Base-by-base conservation (phyloP, 345 rosid genomes). In the Carallia pectinifolia region DNA sequence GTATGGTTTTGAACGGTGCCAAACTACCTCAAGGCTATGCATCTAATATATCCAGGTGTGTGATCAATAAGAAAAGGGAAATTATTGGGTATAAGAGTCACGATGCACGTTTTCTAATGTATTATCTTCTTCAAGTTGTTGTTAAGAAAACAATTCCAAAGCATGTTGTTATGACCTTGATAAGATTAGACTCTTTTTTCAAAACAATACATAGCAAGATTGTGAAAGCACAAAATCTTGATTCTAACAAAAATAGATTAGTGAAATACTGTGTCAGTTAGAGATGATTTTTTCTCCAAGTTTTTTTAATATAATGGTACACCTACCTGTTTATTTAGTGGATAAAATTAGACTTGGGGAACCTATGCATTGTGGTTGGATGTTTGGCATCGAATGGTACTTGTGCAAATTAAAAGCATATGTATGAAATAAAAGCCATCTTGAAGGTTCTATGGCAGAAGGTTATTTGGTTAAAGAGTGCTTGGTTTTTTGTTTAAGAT, bases 221-320 rank as follows among this genome's bases (percentile, higher is more conserved):
- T 4, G 17, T 68, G 10, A 19, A 34, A 0, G 1, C 19, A 0
- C 1, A 18, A 12, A n/a, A 18, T 0, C 34, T 69, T 2, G 55
- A 64, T 1, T 1, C 23, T 16, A 64, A 1, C 33, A 75, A 29
- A 7, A 9, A 7, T 19, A 56, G 3, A 23, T 69, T 27, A 13
- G 6, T 3, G 10, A 2, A 6, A 75, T 16, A 0, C n/a, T 75
- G 2, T 69, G 60, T 9, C 36, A 64, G 18, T 27, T 75, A 7
- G 36, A 75, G 5, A 27, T 40, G 18, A 31, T 19, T 0, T 69
- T 64, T 70, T 66, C 61, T 17, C 37, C 62, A 1, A 2, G 55
- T 0, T 75, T 70, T 27, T 69, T 70, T 36, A 27, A 75, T 58
- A 16, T 70, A 9, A 70, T 75, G 74, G 66, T 34, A 1, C 74